Percentiles rank a stretch among this genome's conserved stretches.
These are phyloP conservation scores for Quercus phellos DNA, from an alignment of 331 rosid genomes.

Conservation along the genomic window DNA sequence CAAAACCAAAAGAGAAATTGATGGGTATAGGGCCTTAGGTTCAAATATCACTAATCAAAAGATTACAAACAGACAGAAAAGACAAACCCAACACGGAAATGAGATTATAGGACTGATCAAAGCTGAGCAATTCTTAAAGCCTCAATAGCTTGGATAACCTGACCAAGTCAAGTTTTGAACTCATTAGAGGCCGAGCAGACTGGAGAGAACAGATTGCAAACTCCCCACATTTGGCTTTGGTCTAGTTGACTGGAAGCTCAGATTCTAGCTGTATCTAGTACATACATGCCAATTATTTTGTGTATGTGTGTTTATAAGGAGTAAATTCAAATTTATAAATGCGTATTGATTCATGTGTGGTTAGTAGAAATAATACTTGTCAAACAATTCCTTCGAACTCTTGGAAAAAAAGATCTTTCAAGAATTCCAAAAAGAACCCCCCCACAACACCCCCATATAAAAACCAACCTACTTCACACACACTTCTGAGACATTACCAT, in stretches of 20 bases:
- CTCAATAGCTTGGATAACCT: neutral
- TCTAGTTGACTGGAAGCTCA: neutral
- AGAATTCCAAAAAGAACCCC: neutral
- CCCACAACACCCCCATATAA: neutral
- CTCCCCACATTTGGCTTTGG: neutral
- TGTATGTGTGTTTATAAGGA: neutral
- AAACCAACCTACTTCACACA: neutral
- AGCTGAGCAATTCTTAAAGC: neutral
- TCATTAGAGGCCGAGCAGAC: neutral
- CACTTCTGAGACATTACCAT: constrained; percentile 41
- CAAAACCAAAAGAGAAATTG: neutral
- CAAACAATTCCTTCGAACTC: neutral
- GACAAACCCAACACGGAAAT: neutral
- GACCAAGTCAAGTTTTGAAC: neutral
- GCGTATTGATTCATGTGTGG: neutral
- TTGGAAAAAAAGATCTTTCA: constrained; percentile 3
- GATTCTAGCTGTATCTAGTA: neutral
- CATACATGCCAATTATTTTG: neutral
- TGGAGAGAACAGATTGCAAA: neutral
- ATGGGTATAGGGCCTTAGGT: neutral
- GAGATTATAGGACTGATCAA: neutral
- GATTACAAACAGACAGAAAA: neutral
- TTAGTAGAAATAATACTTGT: neutral
- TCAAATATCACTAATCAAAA: neutral
- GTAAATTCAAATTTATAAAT: neutral